Percentiles rank a stretch among this genome's conserved stretches.
Conservation (phyloP, 2,329 filamentous ascomycete species). For the Albophoma yamanashiensis region DNA sequence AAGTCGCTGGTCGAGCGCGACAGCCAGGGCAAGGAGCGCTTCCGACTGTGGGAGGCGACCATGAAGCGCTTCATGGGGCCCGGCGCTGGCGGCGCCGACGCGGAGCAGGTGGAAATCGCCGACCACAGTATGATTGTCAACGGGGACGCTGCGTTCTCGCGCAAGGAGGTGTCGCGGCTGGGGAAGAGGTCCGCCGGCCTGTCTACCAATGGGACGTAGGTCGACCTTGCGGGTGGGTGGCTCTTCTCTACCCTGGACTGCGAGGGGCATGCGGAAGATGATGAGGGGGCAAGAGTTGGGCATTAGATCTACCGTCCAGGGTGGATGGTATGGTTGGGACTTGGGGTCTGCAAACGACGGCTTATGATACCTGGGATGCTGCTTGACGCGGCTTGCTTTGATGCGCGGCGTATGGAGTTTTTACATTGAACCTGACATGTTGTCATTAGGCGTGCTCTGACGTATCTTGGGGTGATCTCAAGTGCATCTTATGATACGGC, state of each 20-base stretch:
- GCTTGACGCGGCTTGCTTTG: neutral
- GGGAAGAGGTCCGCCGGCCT: slow-evolving; percentile 26
- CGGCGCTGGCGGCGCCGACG: slow-evolving; percentile 18
- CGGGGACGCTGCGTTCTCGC: slow-evolving; percentile 38
- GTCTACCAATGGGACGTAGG: slow-evolving; percentile 8
- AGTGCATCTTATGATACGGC: neutral
- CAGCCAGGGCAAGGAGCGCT: slow-evolving; percentile 40
- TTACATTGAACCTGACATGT: neutral
- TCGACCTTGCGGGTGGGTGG: neutral
- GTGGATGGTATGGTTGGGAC: neutral
- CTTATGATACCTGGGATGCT: neutral
- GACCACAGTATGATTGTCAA: slow-evolving; percentile 58
- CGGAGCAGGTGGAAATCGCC: slow-evolving; percentile 39
- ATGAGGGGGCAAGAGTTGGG: neutral
- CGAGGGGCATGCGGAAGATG: neutral
- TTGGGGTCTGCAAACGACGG: neutral
- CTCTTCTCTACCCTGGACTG: neutral
- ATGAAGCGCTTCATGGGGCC: slow-evolving; percentile 44
- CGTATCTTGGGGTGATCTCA: neutral
- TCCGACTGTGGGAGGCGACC: slow-evolving; percentile 49
- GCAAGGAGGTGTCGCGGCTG: slow-evolving; percentile 41
- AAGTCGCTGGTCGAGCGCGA: slow-evolving; percentile 44
- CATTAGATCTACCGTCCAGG: neutral
- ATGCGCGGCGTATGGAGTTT: neutral
- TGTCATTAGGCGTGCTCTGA: accelerated